Percentiles rank a stretch among this genome's conserved stretches.
Evolutionary conservation across 768 basidiomycete species (phyloP).

Genomic region (Collybia mongolica): DNA sequence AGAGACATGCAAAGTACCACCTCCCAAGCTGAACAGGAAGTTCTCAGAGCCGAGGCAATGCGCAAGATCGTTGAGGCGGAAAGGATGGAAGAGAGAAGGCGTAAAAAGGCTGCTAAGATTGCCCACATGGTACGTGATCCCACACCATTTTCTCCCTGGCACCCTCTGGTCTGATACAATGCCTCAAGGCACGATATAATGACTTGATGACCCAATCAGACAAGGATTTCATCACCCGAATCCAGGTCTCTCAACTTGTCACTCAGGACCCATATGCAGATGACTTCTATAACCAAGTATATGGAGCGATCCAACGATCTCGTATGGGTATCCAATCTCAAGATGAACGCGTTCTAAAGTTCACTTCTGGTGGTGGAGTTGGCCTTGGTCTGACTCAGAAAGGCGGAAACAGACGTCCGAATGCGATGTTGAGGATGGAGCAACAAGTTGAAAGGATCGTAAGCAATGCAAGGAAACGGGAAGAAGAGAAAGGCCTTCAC

Average conservation of each 20-base stretch:
- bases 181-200: slow-evolving; percentile 78
- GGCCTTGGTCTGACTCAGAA: slow-evolving; percentile 79
- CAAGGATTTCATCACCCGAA: slow-evolving; percentile 99
- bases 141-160: background rate
- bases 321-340: slow-evolving; percentile 70
- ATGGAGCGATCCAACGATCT: slow-evolving; percentile 79
- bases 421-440: slow-evolving; percentile 91
- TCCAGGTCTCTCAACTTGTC: slow-evolving; percentile 97
- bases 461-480: slow-evolving; percentile 81
- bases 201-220: slow-evolving; percentile 97
- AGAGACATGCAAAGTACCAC: slow-evolving; percentile 61
- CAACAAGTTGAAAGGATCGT: slow-evolving; percentile 96
- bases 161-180: slow-evolving; percentile 5
- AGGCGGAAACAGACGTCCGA: slow-evolving; percentile 67
- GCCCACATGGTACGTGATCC: slow-evolving; percentile 69
- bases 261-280: slow-evolving; percentile 97
- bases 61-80: slow-evolving; percentile 91
- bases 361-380: slow-evolving; percentile 80
- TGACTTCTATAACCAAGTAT: slow-evolving; percentile 98
- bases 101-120: slow-evolving; percentile 81
- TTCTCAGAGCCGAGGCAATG: slow-evolving; percentile 75
- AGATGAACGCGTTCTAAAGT: slow-evolving; percentile 82
- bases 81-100: slow-evolving; percentile 80
- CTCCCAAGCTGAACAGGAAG: slow-evolving; percentile 60
- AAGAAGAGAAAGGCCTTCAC: slow-evolving; percentile 79